Evolutionary conservation across 257 asterid species (phyloP), one percentile per base, ranked within the genome.

Genomic region (Solanum lignicaule): DNA sequence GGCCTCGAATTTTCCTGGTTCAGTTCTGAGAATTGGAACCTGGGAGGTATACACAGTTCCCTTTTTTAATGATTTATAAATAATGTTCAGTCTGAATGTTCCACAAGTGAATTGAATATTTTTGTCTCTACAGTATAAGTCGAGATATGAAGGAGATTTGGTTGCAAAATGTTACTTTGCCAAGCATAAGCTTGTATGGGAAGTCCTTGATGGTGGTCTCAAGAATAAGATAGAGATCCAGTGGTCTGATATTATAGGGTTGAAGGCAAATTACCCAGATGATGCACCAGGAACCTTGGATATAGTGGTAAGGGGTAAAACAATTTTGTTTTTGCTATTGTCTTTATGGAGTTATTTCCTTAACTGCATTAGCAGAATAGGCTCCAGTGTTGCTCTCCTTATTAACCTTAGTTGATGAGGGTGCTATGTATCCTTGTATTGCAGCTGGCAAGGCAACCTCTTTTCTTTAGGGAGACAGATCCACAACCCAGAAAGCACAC

Each of bases 401-500:
- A 10, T 48, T 10, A 38, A 27, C 41, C 85, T 18, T 81, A 29
- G 69, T 81, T 81, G 85, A 81, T 81, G 68, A 27, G 27, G 55
- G 69, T 81, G 85, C 36, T 81, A 48, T 43, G 69, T 15, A 7
- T 66, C 68, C 86, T 87, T 58, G 71, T 81, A 66, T 72, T 91
- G 85, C 94, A 95, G 98, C 93, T 95, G 85, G 91, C 95, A 6
- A 92, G 98, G n/a, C 98, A 91, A 86, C 98, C 98, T 68, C 95
- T 95, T 91, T 95, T 95, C 98, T 95, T 93, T 87, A 93, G 98
- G 92, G 98, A 95, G 93, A 95, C 98, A 7, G 95, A 95, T 89
- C 98, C 98, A 7, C 98, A 95, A 87, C 98, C 98, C 38, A 92
- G 98, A 94, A 95, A 95, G 92, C 98, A 95, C 90, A 95, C 98